These are phyloP conservation scores for Kockovaella imperatae DNA, from an alignment of 768 basidiomycete species.

Conservation along the genomic window DNA sequence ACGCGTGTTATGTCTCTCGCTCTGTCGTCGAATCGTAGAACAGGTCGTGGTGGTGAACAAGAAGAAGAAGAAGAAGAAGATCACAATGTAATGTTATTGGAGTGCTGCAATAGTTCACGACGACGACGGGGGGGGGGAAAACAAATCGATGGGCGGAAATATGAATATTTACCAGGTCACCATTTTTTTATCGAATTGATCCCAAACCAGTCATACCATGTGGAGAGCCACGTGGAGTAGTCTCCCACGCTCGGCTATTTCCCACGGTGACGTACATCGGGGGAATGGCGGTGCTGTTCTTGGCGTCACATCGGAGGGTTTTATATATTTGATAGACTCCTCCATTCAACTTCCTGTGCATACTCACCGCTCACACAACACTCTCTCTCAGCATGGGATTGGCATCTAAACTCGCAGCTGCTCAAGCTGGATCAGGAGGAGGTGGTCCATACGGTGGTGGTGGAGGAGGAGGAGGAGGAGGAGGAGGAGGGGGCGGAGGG, in stretches of 20 bases:
- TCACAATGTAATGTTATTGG: too few relatives aligned
- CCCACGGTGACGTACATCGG: not conserved
- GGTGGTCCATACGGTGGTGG: conserved; percentile 12
- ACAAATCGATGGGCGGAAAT: too few relatives aligned
- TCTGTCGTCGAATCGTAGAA: too few relatives aligned
- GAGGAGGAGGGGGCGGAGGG: conserved; percentile 10
- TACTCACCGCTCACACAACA: not conserved
- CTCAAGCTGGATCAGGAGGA: conserved; percentile 15
- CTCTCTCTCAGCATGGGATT: conserved; percentile 28
- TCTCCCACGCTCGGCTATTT: not conserved
- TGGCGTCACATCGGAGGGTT: not conserved
- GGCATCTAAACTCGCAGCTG: conserved; percentile 36
- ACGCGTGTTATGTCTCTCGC: too few relatives aligned
- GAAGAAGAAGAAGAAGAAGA: too few relatives aligned
- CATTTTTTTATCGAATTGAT: too few relatives aligned
- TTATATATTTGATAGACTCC: not conserved
- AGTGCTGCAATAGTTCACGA: too few relatives aligned
- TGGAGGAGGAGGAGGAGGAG: conserved; percentile 5
- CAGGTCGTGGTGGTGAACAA: too few relatives aligned
- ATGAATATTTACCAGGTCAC: too few relatives aligned
- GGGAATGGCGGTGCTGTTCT: not conserved
- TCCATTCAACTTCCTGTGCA: not conserved
- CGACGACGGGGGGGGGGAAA: too few relatives aligned
- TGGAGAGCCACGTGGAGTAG: not conserved
- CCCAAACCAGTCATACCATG: not conserved